Base-by-base conservation (phyloP, 805 yeast species). In the Wickerhamomyces xylosicus region DNA sequence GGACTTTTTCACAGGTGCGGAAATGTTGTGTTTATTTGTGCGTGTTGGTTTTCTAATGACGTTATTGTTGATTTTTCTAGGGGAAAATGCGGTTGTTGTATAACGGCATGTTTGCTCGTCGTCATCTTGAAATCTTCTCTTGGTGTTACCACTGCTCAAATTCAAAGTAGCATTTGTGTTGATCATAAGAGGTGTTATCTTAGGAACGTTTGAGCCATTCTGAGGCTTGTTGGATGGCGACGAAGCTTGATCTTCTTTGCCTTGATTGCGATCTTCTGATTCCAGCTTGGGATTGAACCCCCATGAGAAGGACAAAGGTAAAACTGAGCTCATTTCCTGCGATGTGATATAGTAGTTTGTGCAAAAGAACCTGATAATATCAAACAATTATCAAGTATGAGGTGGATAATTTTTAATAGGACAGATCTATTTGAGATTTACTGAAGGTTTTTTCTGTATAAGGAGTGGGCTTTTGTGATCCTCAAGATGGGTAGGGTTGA, bases 1-100 rank as follows among this genome's bases (percentile, higher is more conserved):
- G 2, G 35, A 19, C 17, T 38, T 45, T 18, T 47, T 37, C 67
- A 25, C 14, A 25, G 29, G 13, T 10, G 29, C 8, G 71, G 41
- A 16, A 42, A 28, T 7, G 37, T 7, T 15, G 41, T 44, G 20
- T 43, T 38, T 33, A 40, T 46, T 4, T 35, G n/a, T 1, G 42
- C 34, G 27, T 44, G 42, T 25, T 39, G 43, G 33, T 42, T 48
- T 18, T 45, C 47, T 5, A 15, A 8, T 38, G 31, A 44, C 27
- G 41, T 46, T 5, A 32, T 35, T 19, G 25, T 22, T 18, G 33
- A n/a, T 10, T 29, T 36, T 27, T 36, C 41, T 35, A 10, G 37
- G 37, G 3, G 44, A 25, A 14, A 28, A 11, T 5, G 38, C 16
- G 13, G 5, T 13, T 7, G 29, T 13, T 7, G 29, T 25, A n/a